Percentiles rank a stretch among this genome's conserved stretches.
These are phyloP conservation scores for Debaryomycetaceae sp. DNA, from an alignment of 1,139 yeast genomes.

Conservation along the genomic window DNA sequence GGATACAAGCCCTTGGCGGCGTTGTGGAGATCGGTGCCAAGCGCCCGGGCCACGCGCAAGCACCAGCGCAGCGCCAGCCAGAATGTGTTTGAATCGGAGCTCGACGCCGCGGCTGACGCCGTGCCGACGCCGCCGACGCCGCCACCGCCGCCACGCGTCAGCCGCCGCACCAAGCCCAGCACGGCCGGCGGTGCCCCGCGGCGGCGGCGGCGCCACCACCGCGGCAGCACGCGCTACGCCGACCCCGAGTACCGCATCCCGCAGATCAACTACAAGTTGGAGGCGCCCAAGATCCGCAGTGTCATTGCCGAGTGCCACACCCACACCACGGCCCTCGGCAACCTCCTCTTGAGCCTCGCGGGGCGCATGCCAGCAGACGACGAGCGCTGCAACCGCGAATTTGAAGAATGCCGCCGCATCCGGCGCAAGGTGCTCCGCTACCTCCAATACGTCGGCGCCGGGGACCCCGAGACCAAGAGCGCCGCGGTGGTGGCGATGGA, in stretches of 20 bases:
- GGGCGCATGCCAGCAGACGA: conserved; percentile 61
- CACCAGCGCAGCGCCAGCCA: conserved; percentile 6
- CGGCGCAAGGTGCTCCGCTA: conserved; percentile 77
- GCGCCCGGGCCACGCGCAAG: conserved; percentile 9
- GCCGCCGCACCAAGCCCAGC: conserved; percentile 10
- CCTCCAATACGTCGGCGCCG: conserved; percentile 71
- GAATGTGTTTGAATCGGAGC: conserved; percentile 13
- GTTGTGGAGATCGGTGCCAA: conserved; percentile 39
- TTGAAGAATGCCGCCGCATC: conserved; percentile 69
- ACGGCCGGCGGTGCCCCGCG: conserved; percentile 17
- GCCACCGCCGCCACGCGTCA: conserved; percentile 2
- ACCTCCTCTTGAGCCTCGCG: conserved; percentile 58
- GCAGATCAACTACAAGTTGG: conserved; percentile 62
- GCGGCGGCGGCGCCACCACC: conserved; percentile 27
- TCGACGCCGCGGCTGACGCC: conserved; percentile 7
- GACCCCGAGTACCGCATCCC: conserved; percentile 62
- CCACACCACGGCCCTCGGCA: conserved; percentile 66
- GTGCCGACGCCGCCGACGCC: conserved; percentile 7
- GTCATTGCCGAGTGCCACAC: conserved; percentile 75
- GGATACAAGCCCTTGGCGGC: conserved; percentile 49
- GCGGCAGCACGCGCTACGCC: conserved; percentile 33
- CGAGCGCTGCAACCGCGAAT: conserved; percentile 51
- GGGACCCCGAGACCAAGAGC: conserved; percentile 28
- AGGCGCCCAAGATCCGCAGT: conserved; percentile 66
- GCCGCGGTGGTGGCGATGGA: conserved; percentile 33